Base-by-base conservation (phyloP, 148 eudicot species). In the Polygonum maritimum region DNA sequence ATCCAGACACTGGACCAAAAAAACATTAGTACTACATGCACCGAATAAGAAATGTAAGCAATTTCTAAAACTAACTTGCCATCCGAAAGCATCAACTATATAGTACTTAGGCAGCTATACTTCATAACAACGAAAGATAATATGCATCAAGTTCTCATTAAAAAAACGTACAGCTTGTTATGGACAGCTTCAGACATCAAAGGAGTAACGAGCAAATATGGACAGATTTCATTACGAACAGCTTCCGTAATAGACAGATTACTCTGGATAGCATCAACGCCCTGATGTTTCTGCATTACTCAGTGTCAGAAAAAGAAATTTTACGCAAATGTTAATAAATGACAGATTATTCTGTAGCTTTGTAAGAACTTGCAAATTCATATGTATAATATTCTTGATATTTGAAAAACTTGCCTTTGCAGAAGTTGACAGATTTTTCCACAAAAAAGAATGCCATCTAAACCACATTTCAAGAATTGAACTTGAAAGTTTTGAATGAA, bases 371-470 rank as follows among this genome's bases (percentile, higher is more conserved):
- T 31, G 39, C 18, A 63, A 33, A 63, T 26, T 63, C 69, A 13
- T 63, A 63, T 31, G 69, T 31, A 31, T 33, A 19, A 57, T 57
- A 33, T 33, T 5, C 40, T 63, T 63, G 39, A 63, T 31, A 12
- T 63, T 35, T 67, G 36, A 35, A 60, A 60, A 10, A 69, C 62
- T 54, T 82, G 82, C 98, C 98, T 89, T 84, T 16, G 52, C 80
- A 79, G 80, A 81, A 71, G 73, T 67, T 75, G 80, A 67, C 48
- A 81, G 67, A 74, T 71, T 48, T 63, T 77, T 84, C 99, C 99
- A 92, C 88, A 92, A 78, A 73, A 87, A 84, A 70, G 87, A 85
- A 83, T 92, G 99, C 99, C 99, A 95, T 49, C 86, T 90, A 78
- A 84, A 89, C 99, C 99, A 95, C 90, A 90, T 86, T 79, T 89